Conservation (phyloP, 1,139 yeast genomes). For the Blastobotrys illinoisensis region DNA sequence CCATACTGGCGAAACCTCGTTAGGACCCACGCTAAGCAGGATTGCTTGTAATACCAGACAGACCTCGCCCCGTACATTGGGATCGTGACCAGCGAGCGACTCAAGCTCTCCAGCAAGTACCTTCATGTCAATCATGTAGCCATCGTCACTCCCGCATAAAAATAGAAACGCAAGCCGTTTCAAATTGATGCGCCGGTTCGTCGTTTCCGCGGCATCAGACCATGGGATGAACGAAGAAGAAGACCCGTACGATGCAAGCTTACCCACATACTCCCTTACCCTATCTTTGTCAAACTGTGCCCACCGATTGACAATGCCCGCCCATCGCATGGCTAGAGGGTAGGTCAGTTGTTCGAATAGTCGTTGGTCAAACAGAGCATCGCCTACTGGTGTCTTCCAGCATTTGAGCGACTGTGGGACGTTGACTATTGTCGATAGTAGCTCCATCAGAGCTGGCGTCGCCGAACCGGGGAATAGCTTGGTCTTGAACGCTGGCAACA, state of each 20-base stretch:
- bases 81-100: constrained; percentile 21
- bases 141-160: constrained; percentile 55
- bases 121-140: constrained; percentile 45
- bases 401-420: constrained; percentile 29
- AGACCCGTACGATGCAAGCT: constrained; percentile 47
- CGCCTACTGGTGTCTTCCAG: constrained; percentile 38
- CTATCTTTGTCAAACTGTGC: constrained; percentile 53
- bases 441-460: constrained; percentile 29
- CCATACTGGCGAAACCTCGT: constrained; percentile 69
- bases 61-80: constrained; percentile 42
- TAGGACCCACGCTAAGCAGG: constrained; percentile 53
- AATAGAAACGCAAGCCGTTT: constrained; percentile 59
- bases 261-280: constrained; percentile 47
- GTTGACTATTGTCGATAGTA: constrained; percentile 21
- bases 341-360: constrained; percentile 16
- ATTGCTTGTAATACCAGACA: constrained; percentile 59
- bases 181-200: constrained; percentile 44
- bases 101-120: constrained; percentile 49
- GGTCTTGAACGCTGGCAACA: constrained; percentile 40
- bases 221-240: constrained; percentile 54
- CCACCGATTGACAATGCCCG: constrained; percentile 50
- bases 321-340: constrained; percentile 35
- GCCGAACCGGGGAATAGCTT: constrained; percentile 31
- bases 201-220: constrained; percentile 64
- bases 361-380: constrained; percentile 34